Base-by-base conservation (phyloP, 2,329 filamentous ascomycete genomes). In the Neopestalotiopsis sp. region DNA sequence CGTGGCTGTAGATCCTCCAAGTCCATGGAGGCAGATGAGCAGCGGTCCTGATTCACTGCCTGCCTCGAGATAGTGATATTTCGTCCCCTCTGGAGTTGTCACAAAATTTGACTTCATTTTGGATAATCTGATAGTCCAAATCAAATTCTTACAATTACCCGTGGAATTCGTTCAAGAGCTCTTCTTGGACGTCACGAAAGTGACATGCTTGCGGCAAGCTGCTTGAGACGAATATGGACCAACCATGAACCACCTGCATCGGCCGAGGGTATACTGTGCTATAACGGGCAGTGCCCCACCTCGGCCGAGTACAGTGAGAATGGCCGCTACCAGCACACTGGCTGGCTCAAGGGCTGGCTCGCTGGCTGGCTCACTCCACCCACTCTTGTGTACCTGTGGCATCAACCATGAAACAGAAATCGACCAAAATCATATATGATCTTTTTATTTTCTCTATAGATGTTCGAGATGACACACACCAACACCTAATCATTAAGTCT, bases 21-120 rank as follows among this genome's bases (percentile, higher is more conserved):
- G 69, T 61, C 76, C 77, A 73, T 79, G 70, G 38, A 76, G 58
- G 67, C 76, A 71, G 28, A 80, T 69, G 1, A 77, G 70, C 5
- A 77, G 69, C 5, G 69, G 73, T 4, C 74, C 75, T 1, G 69
- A 65, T 38, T 71, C 57, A 6, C 72, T 73, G 6, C 75, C 76
- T 20, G 73, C 28, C 28, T 71, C 67, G 4, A 70, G 71, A 69
- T 73, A 78, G 69, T 79, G 77, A n/a, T 73, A 71, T 32, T 74
- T 73, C 7, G 74, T 74, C 30, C 74, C 73, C 10, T 68, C 62
- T 5, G 70, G 62, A 58, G 73, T 74, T 14, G 66, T 71, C 58
- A 70, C 68, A 38, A 67, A 68, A 63, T 56, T 30, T 42, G 68
- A 71, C 30, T 56, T 67, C 42, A 42, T 32, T 67, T 28, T 58